A percentile compares a stretch with the other conserved stretches of the same genome.
These are phyloP conservation scores for Stephania yunnanensis DNA, from an alignment of 164 flowering plant species.

Conservation along the genomic window DNA sequence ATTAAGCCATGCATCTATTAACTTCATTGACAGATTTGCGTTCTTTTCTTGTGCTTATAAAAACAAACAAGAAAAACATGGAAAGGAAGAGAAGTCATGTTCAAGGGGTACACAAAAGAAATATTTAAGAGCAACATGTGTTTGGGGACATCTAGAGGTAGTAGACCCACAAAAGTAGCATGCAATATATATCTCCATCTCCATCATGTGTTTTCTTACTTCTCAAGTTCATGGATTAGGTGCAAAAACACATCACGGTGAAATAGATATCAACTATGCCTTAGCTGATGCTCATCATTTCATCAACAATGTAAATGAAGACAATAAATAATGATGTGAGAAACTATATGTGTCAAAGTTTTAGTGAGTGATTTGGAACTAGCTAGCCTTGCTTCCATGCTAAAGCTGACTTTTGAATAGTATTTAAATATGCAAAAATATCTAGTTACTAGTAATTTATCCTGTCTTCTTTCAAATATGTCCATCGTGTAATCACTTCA, in stretches of 20 bases:
- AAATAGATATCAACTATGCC: not conserved
- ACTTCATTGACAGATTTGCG: too few relatives aligned
- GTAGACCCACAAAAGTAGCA: not conserved
- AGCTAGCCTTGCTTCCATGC: not conserved
- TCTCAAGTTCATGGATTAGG: not conserved
- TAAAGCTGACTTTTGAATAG: slow-evolving; percentile 2
- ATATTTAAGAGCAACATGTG: not conserved
- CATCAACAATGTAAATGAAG: not conserved
- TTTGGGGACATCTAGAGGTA: not conserved
- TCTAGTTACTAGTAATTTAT: not conserved
- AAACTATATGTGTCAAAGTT: not conserved
- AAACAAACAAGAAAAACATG: not conserved
- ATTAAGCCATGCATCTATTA: too few relatives aligned
- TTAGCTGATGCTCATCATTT: not conserved
- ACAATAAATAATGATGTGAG: not conserved
- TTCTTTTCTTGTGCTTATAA: not conserved
- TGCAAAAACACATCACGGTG: not conserved
- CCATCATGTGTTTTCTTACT: not conserved
- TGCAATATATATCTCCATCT: slow-evolving; percentile 1
- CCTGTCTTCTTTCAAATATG: not conserved
- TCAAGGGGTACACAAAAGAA: not conserved
- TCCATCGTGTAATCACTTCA: not conserved
- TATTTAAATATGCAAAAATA: not conserved
- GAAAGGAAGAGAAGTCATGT: not conserved
- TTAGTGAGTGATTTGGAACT: not conserved